Percentiles rank a stretch among this genome's conserved stretches.
phyloP scores from a whole-genome alignment of 2,329 filamentous ascomycete species.

The Venturia asperata region DNA sequence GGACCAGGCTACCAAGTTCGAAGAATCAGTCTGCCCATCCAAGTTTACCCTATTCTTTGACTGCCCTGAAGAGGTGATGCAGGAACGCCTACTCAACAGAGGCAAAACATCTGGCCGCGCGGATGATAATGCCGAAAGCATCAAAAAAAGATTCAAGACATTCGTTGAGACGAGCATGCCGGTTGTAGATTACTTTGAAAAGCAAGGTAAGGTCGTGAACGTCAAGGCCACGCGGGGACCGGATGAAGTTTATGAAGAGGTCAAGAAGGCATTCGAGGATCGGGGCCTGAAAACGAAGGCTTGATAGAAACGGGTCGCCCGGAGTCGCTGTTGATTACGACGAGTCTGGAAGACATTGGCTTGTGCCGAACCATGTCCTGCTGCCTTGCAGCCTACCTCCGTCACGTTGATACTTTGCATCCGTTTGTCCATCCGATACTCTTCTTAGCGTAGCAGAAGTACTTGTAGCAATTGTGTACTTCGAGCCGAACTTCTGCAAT shows the following conservation, averaged over 20 bases:
- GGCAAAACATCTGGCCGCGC: conserved; percentile 86
- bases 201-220: conserved; percentile 70
- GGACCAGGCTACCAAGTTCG: conserved; percentile 92
- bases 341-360: background rate
- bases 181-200: conserved; percentile 78
- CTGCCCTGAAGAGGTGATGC: conserved; percentile 84
- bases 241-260: conserved; percentile 55
- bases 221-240: conserved; percentile 64
- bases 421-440: background rate
- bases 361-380: background rate
- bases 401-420: background rate
- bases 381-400: background rate
- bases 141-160: conserved; percentile 90
- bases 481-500: too few species aligned
- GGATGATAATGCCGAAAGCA: conserved; percentile 93
- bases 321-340: too few species aligned
- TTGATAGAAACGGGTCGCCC: too few species aligned
- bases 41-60: conserved; percentile 89
- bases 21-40: conserved; percentile 76
- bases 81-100: conserved; percentile 72
- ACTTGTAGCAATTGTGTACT: background rate
- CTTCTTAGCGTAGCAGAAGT: background rate
- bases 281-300: conserved; percentile 32
- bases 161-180: conserved; percentile 98
- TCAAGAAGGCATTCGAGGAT: conserved; percentile 42